Percentiles rank a stretch among this genome's conserved stretches.
Conservation (phyloP, 495 filamentous ascomycete species). For the Aspergillus nanangensis region DNA sequence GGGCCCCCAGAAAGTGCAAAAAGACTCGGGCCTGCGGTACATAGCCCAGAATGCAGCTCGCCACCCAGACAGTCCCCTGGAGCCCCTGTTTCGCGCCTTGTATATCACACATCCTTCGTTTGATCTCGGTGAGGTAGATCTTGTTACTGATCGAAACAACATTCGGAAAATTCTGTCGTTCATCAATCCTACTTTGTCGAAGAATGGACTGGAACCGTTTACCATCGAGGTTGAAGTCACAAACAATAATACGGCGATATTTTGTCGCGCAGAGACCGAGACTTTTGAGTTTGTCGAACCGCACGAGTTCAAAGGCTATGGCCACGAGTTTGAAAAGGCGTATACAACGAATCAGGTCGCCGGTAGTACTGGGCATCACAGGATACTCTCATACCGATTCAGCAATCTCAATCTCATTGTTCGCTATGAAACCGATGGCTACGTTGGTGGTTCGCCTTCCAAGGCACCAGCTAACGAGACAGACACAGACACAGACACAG, state of each 20-base stretch:
- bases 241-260: slow-evolving; percentile 36
- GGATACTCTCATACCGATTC: slow-evolving; percentile 43
- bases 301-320: slow-evolving; percentile 39
- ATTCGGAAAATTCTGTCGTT: slow-evolving; percentile 50
- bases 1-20: not conserved
- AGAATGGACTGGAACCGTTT: slow-evolving; percentile 23
- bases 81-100: slow-evolving; percentile 48
- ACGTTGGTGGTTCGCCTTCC: slow-evolving; percentile 17
- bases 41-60: slow-evolving; percentile 20
- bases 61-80: slow-evolving; percentile 33
- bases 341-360: slow-evolving; percentile 33
- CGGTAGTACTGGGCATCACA: slow-evolving; percentile 42
- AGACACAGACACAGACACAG: not conserved
- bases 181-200: slow-evolving; percentile 23
- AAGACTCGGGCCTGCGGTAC: slow-evolving; percentile 16
- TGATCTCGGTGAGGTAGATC: slow-evolving; percentile 35
- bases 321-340: slow-evolving; percentile 46
- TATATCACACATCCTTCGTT: slow-evolving; percentile 37
- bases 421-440: slow-evolving; percentile 45
- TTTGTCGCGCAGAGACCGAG: slow-evolving; percentile 32
- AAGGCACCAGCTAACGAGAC: too few species aligned
- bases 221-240: slow-evolving; percentile 40
- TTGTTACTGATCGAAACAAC: slow-evolving; percentile 50
- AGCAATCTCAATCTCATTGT: slow-evolving; percentile 40
- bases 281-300: slow-evolving; percentile 23